Percentiles rank a stretch among this genome's conserved stretches.
Evolutionary conservation across 768 basidiomycete genomes (phyloP).

Genomic region (Podaxis sp.): DNA sequence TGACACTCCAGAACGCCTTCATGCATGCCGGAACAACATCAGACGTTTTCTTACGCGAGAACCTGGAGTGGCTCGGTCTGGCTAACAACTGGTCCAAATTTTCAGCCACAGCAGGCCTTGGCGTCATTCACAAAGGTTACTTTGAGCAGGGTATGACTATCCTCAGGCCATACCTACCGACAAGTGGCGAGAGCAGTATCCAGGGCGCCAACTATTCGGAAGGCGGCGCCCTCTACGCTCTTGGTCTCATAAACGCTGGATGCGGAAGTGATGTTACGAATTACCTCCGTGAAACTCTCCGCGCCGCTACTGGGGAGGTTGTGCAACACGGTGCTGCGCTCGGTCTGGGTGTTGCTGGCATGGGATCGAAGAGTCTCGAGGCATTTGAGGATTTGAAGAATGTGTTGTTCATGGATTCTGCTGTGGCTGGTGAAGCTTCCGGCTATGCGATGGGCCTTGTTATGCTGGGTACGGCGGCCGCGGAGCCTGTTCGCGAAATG

Average conservation of each 20-base stretch:
- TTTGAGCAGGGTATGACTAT: conserved; percentile 91
- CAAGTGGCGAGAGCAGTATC: conserved; percentile 71
- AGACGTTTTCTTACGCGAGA: conserved; percentile 90
- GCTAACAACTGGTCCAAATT: conserved; percentile 99
- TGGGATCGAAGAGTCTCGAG: conserved; percentile 88
- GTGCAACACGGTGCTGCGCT: conserved; percentile 97
- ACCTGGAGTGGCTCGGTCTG: conserved; percentile 93
- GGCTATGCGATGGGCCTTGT: conserved; percentile 98
- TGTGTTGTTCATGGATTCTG: conserved; percentile 89
- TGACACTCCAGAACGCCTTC: conserved; percentile 96
- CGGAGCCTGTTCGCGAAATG: conserved; percentile 88
- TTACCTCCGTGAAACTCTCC: conserved; percentile 80
- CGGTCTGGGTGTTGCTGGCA: conserved; percentile 93
- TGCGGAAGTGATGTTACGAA: conserved; percentile 76
- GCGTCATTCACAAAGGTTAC: conserved; percentile 97
- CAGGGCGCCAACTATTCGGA: conserved; percentile 87
- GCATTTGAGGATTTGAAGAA: conserved; percentile 92
- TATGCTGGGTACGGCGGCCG: conserved; percentile 92
- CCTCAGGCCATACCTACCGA: conserved; percentile 91
- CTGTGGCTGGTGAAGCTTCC: conserved; percentile 92
- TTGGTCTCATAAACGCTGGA: conserved; percentile 93
- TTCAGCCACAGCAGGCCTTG: conserved; percentile 93
- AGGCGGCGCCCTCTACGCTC: conserved; percentile 93
- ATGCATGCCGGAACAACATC: conserved; percentile 99
- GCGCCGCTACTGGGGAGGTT: conserved; percentile 74